Evolutionary conservation across 2,329 filamentous ascomycete genomes (phyloP), one percentile per base, ranked within the genome.

Genomic region (Fusarium foetens): DNA sequence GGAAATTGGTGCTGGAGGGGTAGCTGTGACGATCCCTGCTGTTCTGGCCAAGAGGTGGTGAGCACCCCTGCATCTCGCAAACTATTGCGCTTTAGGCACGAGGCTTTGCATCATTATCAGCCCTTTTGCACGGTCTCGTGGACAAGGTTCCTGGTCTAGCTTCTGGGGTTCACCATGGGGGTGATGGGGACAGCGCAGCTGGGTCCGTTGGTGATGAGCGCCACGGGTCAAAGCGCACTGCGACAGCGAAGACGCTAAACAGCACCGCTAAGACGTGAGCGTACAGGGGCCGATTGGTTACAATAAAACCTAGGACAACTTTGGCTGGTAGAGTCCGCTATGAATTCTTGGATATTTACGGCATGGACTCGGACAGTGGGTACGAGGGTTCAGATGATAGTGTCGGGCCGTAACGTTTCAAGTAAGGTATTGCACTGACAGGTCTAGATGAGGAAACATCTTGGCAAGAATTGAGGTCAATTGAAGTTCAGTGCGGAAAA

Each of bases 21-120:
- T 36, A 35, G 14, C 8, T 5, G 25, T 6, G 63, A 8, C 12
- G 46, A 69, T 69, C 66, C 16, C 38, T 54, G 21, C 51, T 27
- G 31, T n/a, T 16, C 35, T 33, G n/a, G 48, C 38, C 13, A 9
- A 36, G 23, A n/a, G 58, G 42, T 23, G 17, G 17, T 19, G 21
- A 39, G n/a, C 35, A 45, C 61, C 54, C 62, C 61, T 71, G 68
- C 68, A 68, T 53, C 67, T 71, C 68, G 68, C 67, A 71, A 71
- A 58, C 43, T 58, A 71, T 71, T 7, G 57, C 63, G 49, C 62
- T 71, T 68, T 55, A 38, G 53, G 66, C 52, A 38, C 58, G 38
- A 35, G 52, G 25, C 27, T 45, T 68, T 68, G 49, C 66, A 68
- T 63, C 58, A 57, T 55, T 3, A 33, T 25, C 21, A 46, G 43